These are phyloP conservation scores for Stagonosporopsis cucurbitacearum DNA, from an alignment of 2,329 filamentous ascomycete species.

Conservation along the genomic window DNA sequence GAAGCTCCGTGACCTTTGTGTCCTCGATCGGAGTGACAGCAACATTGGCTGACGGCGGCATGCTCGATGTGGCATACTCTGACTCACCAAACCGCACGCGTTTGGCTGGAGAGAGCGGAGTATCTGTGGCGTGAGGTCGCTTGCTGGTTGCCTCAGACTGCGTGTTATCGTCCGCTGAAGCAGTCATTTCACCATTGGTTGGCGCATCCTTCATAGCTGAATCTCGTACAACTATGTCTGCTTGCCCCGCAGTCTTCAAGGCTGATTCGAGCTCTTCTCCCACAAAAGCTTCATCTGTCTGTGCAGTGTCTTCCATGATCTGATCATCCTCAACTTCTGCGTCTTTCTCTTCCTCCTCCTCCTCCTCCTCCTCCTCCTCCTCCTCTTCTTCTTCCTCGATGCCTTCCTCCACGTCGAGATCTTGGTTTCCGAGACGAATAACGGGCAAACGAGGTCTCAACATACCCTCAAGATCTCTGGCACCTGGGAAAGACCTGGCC, in stretches of 20 bases:
- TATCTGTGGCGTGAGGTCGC: slow-evolving; percentile 31
- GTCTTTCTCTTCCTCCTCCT: slow-evolving; percentile 30
- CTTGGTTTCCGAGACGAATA: slow-evolving; percentile 39
- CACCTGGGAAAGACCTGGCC: slow-evolving; percentile 67
- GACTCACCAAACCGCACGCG: slow-evolving; percentile 31
- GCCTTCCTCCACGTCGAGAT: slow-evolving; percentile 31
- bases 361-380: slow-evolving; percentile 27
- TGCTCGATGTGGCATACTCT: slow-evolving; percentile 7
- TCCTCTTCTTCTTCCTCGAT: slow-evolving; percentile 33
- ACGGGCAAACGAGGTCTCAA: slow-evolving; percentile 60
- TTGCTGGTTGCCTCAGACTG: slow-evolving; percentile 25
- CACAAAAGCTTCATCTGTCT: slow-evolving; percentile 64
- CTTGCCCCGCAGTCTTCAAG: slow-evolving; percentile 26
- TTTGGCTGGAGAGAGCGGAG: slow-evolving; percentile 37
- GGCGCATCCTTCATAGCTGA: slow-evolving; percentile 24
- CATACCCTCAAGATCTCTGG: slow-evolving; percentile 74
- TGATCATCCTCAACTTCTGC: slow-evolving; percentile 27
- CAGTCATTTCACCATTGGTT: background rate
- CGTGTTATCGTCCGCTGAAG: background rate
- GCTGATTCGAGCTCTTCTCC: slow-evolving; percentile 37
- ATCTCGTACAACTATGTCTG: slow-evolving; percentile 21
- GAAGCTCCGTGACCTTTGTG: slow-evolving; percentile 1
- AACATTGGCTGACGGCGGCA: slow-evolving; percentile 6
- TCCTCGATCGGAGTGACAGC: background rate
- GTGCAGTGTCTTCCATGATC: slow-evolving; percentile 17